A percentile compares a stretch with the other conserved stretches of the same genome.
phyloP scores from a whole-genome alignment of 352 stramenopile species.

The Pythium aquatile region DNA sequence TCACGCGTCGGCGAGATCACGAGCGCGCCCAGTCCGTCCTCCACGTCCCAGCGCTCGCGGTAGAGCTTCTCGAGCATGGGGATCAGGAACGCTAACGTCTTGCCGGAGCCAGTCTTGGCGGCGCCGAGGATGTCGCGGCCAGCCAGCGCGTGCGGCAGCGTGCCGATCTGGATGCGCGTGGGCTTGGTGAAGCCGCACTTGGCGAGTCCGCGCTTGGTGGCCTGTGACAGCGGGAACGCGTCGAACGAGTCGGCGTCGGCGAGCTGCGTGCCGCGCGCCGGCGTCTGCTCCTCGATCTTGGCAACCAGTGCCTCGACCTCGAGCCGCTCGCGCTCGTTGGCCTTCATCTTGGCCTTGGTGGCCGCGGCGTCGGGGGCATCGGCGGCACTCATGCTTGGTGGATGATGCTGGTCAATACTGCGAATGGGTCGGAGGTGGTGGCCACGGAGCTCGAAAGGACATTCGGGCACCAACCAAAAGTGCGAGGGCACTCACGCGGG shows the following conservation, averaged over 20 bases:
- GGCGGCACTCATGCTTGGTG: constrained; percentile 10
- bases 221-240: constrained; percentile 79
- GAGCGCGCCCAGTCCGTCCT: constrained; percentile 95
- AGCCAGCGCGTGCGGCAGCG: constrained; percentile 85
- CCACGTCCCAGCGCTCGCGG: constrained; percentile 77
- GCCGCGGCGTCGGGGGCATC: constrained; percentile 17
- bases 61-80: constrained; percentile 91
- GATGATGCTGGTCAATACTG: not conserved
- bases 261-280: constrained; percentile 77
- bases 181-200: constrained; percentile 82
- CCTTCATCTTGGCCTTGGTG: constrained; percentile 51
- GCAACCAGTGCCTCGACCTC: constrained; percentile 67
- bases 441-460: constrained; percentile 8
- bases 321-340: constrained; percentile 67
- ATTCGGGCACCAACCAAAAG: constrained; percentile 25
- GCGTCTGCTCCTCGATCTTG: constrained; percentile 68
- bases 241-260: constrained; percentile 78
- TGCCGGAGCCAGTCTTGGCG: constrained; percentile 93
- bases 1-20: constrained; percentile 98
- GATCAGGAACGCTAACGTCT: constrained; percentile 92
- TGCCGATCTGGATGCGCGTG: constrained; percentile 88
- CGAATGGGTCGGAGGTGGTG: not conserved
- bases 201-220: constrained; percentile 65
- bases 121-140: constrained; percentile 91
- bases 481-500: constrained; percentile 12